phyloP scores from a whole-genome alignment of 2,329 filamentous ascomycete species.

The Exophiala dermatitidis region DNA sequence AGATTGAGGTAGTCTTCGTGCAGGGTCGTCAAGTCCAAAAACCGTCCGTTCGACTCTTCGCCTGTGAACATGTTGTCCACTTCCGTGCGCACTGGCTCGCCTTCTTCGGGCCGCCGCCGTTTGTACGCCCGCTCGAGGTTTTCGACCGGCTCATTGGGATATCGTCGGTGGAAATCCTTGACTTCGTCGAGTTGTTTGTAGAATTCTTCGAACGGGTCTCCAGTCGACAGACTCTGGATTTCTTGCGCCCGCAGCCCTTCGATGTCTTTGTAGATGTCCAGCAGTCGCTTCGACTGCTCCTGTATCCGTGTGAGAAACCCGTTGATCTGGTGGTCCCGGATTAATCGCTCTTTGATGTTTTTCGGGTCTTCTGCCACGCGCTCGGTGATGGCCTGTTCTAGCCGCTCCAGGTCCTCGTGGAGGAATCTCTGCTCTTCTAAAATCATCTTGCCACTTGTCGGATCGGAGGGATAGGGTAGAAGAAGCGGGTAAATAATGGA shows the following conservation, averaged over 20 bases:
- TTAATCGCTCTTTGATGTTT: constrained; percentile 79
- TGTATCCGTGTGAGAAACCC: constrained; percentile 84
- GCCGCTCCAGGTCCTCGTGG: constrained; percentile 91
- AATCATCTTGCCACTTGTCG: constrained; percentile 50
- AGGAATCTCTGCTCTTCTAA: constrained; percentile 89
- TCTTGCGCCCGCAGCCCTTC: constrained; percentile 67
- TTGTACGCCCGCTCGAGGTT: constrained; percentile 92
- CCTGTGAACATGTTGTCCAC: constrained; percentile 92
- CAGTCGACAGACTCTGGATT: constrained; percentile 72
- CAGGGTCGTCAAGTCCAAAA: constrained; percentile 74
- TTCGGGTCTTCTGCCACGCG: constrained; percentile 81
- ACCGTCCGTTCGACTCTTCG: constrained; percentile 88
- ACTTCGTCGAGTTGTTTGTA: constrained; percentile 75
- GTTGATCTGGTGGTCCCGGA: constrained; percentile 84
- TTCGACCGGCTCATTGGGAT: constrained; percentile 90
- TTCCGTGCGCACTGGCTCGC: constrained; percentile 56
- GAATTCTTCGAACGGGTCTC: constrained; percentile 85
- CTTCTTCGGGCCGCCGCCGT: constrained; percentile 57
- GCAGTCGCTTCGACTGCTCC: constrained; percentile 69
- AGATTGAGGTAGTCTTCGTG: constrained; percentile 91
- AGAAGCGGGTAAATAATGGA: not conserved
- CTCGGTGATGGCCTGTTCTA: constrained; percentile 90
- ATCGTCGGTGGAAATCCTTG: constrained; percentile 80
- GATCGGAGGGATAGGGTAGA: not conserved
- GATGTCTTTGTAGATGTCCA: constrained; percentile 77